Evolutionary conservation across 1,139 yeast genomes (phyloP).

Genomic region (Lodderomyces elongisporus): DNA sequence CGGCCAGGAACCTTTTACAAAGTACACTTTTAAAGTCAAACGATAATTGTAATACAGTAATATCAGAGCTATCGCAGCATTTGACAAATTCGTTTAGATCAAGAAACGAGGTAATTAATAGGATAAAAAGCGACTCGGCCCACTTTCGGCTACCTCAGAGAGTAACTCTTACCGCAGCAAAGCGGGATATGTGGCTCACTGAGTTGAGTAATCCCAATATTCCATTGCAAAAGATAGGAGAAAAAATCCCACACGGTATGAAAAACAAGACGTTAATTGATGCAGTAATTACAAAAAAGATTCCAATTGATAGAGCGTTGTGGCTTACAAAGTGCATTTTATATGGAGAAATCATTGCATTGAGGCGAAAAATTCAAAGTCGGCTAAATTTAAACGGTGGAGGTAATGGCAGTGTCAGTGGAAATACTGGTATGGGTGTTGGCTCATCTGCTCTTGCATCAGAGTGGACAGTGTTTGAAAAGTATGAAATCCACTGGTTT

Average conservation of each 20-base stretch:
- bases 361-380: constrained; percentile 46
- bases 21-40: constrained; percentile 38
- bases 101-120: constrained; percentile 59
- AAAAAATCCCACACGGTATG: constrained; percentile 89
- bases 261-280: constrained; percentile 70
- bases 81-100: constrained; percentile 61
- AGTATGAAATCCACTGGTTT: constrained; percentile 58
- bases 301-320: constrained; percentile 74
- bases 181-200: constrained; percentile 77
- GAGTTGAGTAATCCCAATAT: constrained; percentile 67
- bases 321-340: constrained; percentile 91
- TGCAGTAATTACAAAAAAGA: constrained; percentile 56
- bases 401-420: constrained; percentile 6
- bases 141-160: constrained; percentile 76
- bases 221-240: constrained; percentile 62
- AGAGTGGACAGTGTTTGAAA: constrained; percentile 16
- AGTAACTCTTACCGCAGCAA: constrained; percentile 83
- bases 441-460: constrained; percentile 2
- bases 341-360: constrained; percentile 69
- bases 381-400: constrained; percentile 12
- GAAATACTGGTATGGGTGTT: background rate
- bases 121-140: constrained; percentile 47
- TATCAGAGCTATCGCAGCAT: constrained; percentile 42
- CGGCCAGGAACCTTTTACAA: constrained; percentile 49
- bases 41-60: constrained; percentile 33